phyloP scores from a whole-genome alignment of 805 yeast species.

The Lipomyces japonicus region DNA sequence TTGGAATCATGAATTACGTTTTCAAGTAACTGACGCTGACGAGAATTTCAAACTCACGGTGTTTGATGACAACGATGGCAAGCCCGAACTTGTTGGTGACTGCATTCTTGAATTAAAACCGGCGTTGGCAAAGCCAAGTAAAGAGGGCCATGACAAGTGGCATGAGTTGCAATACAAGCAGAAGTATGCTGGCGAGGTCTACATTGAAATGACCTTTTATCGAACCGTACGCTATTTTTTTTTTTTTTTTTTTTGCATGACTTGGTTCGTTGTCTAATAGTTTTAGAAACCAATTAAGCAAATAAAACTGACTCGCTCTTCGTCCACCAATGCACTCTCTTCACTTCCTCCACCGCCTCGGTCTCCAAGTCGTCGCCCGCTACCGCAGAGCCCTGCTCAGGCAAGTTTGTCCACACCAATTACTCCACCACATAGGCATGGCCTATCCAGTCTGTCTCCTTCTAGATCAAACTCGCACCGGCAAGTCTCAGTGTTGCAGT shows the following conservation, averaged over 20 bases:
- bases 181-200: conserved; percentile 81
- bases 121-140: conserved; percentile 61
- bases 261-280: not conserved
- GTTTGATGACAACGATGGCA: conserved; percentile 73
- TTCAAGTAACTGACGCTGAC: conserved; percentile 58
- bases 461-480: not conserved
- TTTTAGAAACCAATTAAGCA: not conserved
- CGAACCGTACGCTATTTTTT: conserved; percentile 34
- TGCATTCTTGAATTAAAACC: conserved; percentile 71
- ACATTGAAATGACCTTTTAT: conserved; percentile 86
- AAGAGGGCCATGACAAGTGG: conserved; percentile 85
- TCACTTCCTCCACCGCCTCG: not conserved
- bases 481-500: not conserved
- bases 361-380: not conserved
- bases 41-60: conserved; percentile 65
- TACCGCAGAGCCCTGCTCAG: not conserved
- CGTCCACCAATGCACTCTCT: not conserved
- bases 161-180: conserved; percentile 63
- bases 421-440: not conserved
- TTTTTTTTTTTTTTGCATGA: conserved; percentile 8
- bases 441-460: too few relatives aligned
- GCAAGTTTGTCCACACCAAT: not conserved
- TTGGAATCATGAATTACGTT: conserved; percentile 76
- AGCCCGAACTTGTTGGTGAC: conserved; percentile 79
- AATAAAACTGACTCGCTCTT: not conserved